Conservation (phyloP, 2,329 filamentous ascomycete species). For the Cladosporium colombiae region DNA sequence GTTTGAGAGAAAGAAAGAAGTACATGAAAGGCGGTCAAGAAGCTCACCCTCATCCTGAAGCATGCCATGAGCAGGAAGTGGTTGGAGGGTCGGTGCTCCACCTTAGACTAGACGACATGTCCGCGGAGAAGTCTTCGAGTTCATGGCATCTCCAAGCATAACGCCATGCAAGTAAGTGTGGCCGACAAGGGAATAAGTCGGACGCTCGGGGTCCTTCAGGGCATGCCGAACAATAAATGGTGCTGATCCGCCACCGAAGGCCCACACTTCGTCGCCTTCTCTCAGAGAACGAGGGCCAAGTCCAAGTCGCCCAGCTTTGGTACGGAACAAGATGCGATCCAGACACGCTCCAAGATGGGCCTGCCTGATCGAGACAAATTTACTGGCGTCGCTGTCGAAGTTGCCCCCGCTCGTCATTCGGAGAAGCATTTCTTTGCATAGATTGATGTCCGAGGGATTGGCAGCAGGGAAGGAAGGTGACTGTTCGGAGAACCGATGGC, state of each 20-base stretch:
- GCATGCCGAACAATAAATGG: background rate
- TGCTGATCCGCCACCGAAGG: background rate
- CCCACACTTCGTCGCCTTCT: background rate
- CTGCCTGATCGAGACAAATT: background rate
- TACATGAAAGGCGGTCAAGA: too few species aligned
- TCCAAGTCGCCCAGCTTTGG: background rate
- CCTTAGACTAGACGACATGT: background rate
- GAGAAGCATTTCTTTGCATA: background rate
- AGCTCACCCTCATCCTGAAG: too few species aligned
- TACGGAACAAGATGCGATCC: background rate
- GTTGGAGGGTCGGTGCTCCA: too few species aligned
- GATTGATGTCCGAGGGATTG: background rate
- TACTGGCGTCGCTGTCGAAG: background rate
- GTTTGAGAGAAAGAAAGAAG: too few species aligned
- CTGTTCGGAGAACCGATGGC: background rate
- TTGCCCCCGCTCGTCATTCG: background rate
- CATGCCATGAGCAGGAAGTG: too few species aligned
- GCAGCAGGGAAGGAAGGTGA: background rate
- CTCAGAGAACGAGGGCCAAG: background rate
- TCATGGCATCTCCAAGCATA: background rate
- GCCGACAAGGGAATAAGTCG: background rate
- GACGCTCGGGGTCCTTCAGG: background rate
- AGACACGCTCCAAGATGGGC: background rate
- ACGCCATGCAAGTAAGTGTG: background rate
- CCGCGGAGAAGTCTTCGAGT: background rate